Evolutionary conservation across 768 basidiomycete species (phyloP).

Genomic region (Psilocybe cubensis): DNA sequence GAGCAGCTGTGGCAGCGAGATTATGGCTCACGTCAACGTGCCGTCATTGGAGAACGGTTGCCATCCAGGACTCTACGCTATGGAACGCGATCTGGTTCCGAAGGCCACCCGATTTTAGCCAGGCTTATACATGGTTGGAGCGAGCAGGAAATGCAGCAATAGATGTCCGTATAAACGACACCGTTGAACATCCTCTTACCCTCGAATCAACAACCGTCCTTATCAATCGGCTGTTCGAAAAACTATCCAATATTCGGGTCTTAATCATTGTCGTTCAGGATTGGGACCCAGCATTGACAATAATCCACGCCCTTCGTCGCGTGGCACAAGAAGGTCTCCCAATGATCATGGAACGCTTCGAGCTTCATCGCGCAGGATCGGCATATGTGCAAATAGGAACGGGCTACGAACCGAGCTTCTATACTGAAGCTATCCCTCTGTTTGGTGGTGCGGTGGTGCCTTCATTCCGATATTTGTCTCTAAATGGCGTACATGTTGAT

Average conservation of each 20-base stretch:
- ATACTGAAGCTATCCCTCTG: slow-evolving; percentile 39
- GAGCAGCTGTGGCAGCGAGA: slow-evolving; percentile 40
- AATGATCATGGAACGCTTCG: slow-evolving; percentile 60
- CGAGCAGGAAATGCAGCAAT: slow-evolving; percentile 57
- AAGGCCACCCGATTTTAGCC: slow-evolving; percentile 50
- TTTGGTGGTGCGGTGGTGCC: slow-evolving; percentile 55
- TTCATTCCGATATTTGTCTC: slow-evolving; percentile 50
- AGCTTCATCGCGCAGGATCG: slow-evolving; percentile 61
- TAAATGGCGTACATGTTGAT: slow-evolving; percentile 65
- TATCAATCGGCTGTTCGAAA: slow-evolving; percentile 52
- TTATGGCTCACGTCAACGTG: slow-evolving; percentile 63
- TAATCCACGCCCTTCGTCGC: slow-evolving; percentile 51
- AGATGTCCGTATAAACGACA: slow-evolving; percentile 64
- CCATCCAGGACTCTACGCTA: slow-evolving; percentile 50
- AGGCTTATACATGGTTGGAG: slow-evolving; percentile 59
- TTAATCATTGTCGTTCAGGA: slow-evolving; percentile 59
- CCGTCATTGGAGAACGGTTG: slow-evolving; percentile 53
- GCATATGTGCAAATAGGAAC: slow-evolving; percentile 49
- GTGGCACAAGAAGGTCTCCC: slow-evolving; percentile 35
- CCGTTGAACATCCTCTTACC: slow-evolving; percentile 37
- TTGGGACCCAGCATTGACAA: slow-evolving; percentile 55
- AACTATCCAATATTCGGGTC: slow-evolving; percentile 60
- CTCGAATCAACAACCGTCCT: slow-evolving; percentile 47
- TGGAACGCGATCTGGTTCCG: slow-evolving; percentile 74
- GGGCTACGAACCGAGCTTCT: slow-evolving; percentile 38